Evolutionary conservation across 2,329 filamentous ascomycete species (phyloP).

Genomic region (Eurotiales sp.): DNA sequence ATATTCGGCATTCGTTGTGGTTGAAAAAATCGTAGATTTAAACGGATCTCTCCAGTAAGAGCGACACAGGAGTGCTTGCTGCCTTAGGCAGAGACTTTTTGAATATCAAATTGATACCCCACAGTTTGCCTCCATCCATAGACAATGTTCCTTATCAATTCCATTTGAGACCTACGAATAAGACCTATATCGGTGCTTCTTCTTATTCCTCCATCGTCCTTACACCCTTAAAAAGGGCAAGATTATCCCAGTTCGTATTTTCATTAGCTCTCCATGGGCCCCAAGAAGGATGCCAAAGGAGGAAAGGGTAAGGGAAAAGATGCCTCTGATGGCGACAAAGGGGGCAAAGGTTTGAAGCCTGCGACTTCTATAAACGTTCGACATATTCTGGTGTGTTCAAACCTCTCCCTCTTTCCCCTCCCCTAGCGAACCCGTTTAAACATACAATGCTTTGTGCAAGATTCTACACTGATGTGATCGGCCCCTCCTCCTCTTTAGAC

Average conservation of each 20-base stretch:
- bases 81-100: constrained; percentile 3
- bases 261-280: constrained; percentile 31
- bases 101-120: neutral
- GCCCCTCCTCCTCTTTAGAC: neutral
- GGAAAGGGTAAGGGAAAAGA: constrained; percentile 42
- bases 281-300: constrained; percentile 40
- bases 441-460: constrained; percentile 8
- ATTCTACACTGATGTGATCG: neutral
- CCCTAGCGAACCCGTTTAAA: too few relatives aligned
- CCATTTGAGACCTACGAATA: too few relatives aligned
- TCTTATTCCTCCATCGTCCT: neutral
- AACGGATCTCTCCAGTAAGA: too few relatives aligned
- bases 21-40: too few relatives aligned
- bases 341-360: constrained; percentile 48
- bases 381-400: constrained; percentile 55
- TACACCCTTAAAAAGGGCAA: neutral
- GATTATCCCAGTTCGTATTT: too few relatives aligned
- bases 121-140: neutral
- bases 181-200: too few relatives aligned
- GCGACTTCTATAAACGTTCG: constrained; percentile 63
- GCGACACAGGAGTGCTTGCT: too few relatives aligned
- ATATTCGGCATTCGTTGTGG: too few relatives aligned
- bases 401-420: too few relatives aligned
- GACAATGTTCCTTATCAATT: too few relatives aligned
- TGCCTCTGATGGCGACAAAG: constrained; percentile 31